Base-by-base conservation (phyloP, 805 yeast species). In the Candida maltosa region DNA sequence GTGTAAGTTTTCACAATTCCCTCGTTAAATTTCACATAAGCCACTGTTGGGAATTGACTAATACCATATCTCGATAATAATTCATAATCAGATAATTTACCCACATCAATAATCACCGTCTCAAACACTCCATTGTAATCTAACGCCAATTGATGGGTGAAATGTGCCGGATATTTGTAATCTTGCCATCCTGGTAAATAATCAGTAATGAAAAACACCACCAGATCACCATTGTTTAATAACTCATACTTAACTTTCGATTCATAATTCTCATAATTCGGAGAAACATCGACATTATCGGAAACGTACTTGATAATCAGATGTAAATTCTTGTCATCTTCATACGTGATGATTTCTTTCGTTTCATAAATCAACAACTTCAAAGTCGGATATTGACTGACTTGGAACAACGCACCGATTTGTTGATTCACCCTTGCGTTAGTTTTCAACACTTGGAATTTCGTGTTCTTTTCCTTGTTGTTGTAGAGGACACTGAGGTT, bases 301-400 rank as follows among this genome's bases (percentile, higher is more conserved):
- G 46, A 39, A 7, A 60, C 35, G 37, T 47, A 60, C 9, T 46
- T 48, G 2, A 57, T 34, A 9, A 62, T 26, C 8, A 45, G 34
- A 8, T 47, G 39, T 9, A 53, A 28, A 14, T 45, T 45, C 23
- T 63, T 37, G n/a, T 42, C 35, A 2, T 29, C 30, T 1, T 48
- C 46, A 46, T 60, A 77, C 2, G 58, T 52, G 0, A 56, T 61
- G 4, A 72, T 58, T 35, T 60, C 55, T 31, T 62, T 66, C 1
- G 74, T 71, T 26, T 58, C 56, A 31, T 60, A 58, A 22, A 69
- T 54, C 40, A 73, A 69, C 22, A 78, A 47, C 44, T 69, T 65
- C 32, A 79, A 38, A 1, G 71, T 59, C 1, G 86, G 86, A 48
- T 62, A 79, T 14, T 62, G 65, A 8, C 45, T 40, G 3, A 78